These are phyloP conservation scores for Arthrobotrys sinensis DNA, from an alignment of 2,329 filamentous ascomycete genomes.

Conservation along the genomic window DNA sequence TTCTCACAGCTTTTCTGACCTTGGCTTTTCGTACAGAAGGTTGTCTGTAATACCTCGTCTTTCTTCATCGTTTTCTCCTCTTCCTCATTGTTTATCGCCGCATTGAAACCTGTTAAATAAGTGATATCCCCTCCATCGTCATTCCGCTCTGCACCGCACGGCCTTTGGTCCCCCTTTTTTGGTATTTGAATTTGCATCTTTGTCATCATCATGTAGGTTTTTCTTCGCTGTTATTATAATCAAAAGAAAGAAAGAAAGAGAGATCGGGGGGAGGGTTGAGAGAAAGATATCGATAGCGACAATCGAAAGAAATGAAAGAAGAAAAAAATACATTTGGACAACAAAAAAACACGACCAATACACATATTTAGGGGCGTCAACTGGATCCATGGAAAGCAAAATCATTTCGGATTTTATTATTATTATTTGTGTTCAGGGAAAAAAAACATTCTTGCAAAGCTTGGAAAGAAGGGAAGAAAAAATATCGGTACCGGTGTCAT, in stretches of 20 bases:
- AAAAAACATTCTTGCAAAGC: too few relatives aligned
- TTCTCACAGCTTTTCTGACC: neutral
- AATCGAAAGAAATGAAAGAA: neutral
- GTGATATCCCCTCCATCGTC: slow-evolving; percentile 16
- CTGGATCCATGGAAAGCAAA: neutral
- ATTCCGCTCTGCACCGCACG: neutral
- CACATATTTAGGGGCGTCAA: neutral
- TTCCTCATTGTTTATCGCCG: neutral
- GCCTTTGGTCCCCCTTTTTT: neutral
- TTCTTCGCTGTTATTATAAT: slow-evolving; percentile 4
- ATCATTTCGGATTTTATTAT: too few relatives aligned
- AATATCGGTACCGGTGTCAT: too few relatives aligned
- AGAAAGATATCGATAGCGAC: slow-evolving; percentile 1
- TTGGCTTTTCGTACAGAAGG: slow-evolving; percentile 22
- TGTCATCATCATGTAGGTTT: neutral
- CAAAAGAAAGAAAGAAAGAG: neutral
- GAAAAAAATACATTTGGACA: neutral
- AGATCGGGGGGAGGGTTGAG: neutral
- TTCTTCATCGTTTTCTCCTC: neutral
- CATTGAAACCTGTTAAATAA: slow-evolving; percentile 30
- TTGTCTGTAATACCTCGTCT: slow-evolving; percentile 6
- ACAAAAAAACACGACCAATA: neutral
- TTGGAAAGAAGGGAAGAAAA: too few relatives aligned
- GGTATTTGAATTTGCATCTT: slow-evolving; percentile 1
- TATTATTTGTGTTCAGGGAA: too few relatives aligned